Base-by-base conservation (phyloP, 2,329 filamentous ascomycete species). In the Aureobasidium melanogenum region DNA sequence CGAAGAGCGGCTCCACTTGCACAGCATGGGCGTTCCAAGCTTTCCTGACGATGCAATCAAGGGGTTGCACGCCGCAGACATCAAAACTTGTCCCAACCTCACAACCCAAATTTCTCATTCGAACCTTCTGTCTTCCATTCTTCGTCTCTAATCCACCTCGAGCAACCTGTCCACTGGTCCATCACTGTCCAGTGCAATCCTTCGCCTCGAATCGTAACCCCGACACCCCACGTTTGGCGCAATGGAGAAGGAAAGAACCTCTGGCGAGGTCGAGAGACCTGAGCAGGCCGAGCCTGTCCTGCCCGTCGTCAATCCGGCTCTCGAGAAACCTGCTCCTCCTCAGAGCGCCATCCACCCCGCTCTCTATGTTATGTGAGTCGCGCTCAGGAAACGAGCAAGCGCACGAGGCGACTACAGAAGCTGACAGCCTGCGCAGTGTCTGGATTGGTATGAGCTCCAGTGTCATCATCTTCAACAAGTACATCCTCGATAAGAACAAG, bases 391-490 rank as follows among this genome's bases (percentile, higher is more conserved):
- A 26, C 30, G 22, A 43, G 9, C 10, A 8, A 38, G 19, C 15
- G 17, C 28, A 17, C 8, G 1, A 14, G 28, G n/a, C 30, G 24
- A 32, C 22, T 5, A 41, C 28, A 10, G 46, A 32, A 41, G 32
- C 47, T 51, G 48, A 43, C 52, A 39, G 60, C 34, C 15, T 36
- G 24, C 34, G 56, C 75, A 96, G 92, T 69, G 81, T 86, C 68
- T 99, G 94, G 94, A 97, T 99, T 72, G 80, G 86, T 63, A 82
- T 97, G 74, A 96, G 90, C 71, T 96, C 91, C 46, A 90, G 88
- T 69, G 91, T 97, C 72, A 99, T 99, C 74, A 82, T 99, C 64
- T 97, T 97, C 87, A 97, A 99, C 86, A 99, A 99, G 84, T 96
- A 90, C 85, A 91, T 99, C 70, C 83, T 97, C 65, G 59, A 61